phyloP scores from a whole-genome alignment of 2,329 filamentous ascomycete genomes.

The Fusarium xyrophilum region DNA sequence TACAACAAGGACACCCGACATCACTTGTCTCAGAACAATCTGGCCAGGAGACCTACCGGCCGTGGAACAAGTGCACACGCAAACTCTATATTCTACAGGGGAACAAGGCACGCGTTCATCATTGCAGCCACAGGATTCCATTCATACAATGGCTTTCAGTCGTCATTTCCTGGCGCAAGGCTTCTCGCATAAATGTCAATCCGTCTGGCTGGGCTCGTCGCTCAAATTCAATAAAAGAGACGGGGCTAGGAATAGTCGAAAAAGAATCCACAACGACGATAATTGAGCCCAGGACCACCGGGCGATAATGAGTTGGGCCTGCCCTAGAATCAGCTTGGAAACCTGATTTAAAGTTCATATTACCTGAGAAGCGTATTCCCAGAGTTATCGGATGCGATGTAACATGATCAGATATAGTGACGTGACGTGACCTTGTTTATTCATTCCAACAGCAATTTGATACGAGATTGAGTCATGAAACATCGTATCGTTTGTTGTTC shows the following conservation, averaged over 20 bases:
- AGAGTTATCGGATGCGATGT: background rate
- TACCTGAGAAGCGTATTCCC: background rate
- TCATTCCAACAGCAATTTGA: constrained; percentile 7
- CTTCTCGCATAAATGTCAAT: constrained; percentile 8
- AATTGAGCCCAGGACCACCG: background rate
- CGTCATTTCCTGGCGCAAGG: constrained; percentile 14
- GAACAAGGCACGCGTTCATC: background rate
- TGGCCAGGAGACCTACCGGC: background rate
- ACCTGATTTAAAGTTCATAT: background rate
- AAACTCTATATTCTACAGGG: background rate
- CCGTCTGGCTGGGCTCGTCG: background rate
- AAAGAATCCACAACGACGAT: background rate
- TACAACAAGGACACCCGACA: constrained; percentile 18
- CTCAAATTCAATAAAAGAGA: constrained; percentile 10
- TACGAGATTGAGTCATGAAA: background rate
- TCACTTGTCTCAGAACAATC: constrained; percentile 26
- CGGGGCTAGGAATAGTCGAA: constrained; percentile 4
- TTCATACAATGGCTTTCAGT: background rate
- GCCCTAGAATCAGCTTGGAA: constrained; percentile 6
- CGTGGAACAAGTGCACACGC: background rate
- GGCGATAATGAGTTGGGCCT: background rate
- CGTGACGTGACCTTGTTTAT: background rate
- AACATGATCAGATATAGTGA: background rate
- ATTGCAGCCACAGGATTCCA: constrained; percentile 14
- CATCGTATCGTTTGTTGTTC: background rate